Base-by-base conservation (phyloP, 495 filamentous ascomycete species). In the Massariosphaeria phaeospora region DNA sequence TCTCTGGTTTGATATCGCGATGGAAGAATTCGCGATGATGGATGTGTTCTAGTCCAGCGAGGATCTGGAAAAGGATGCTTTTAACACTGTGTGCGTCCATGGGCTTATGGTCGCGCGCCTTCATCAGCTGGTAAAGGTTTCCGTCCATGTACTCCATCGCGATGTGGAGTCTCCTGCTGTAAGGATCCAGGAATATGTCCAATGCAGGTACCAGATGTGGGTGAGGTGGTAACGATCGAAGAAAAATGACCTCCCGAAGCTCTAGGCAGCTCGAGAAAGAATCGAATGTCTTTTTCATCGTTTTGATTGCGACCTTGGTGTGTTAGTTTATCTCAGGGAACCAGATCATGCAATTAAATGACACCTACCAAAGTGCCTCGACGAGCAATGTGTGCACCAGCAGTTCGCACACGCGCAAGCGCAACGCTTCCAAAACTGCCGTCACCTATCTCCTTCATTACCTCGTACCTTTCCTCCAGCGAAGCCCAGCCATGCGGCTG, bases 61-160 rank as follows among this genome's bases (percentile, higher is more conserved):
- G 78, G 61, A 99, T 99, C 72, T 99, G 94, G 69, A 85, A 96
- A 20, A 99, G 73, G 60, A 99, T 94, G 72, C 91, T 97, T 75
- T 99, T 97, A 50, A 99, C 94, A 55, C 89, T 93, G 55, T 79
- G 82, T 35, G 83, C 84, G 66, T 99, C 94, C 20, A 99, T 76
- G 50, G 75, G 83, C 70, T 96, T 97, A 72, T 95, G 90, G 57
- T 99, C 93, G 49, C 94, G 80, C 44, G 93, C 84, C 67, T 99
- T 99, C 93, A 99, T 99, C 44, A 99, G 73, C 72, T 97, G 94
- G 66, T 99, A 99, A 1, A 99, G 76, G 68, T 99, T 99, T 25
- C 94, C 94, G 69, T 99, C 94, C 94, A 99, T 99, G 62, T 96
- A 96, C 71, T 99, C 94, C 94, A 99, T 99, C 64, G 80, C 84